Base-by-base conservation (phyloP, 345 rosid genomes). In the Luvunga scandens region DNA sequence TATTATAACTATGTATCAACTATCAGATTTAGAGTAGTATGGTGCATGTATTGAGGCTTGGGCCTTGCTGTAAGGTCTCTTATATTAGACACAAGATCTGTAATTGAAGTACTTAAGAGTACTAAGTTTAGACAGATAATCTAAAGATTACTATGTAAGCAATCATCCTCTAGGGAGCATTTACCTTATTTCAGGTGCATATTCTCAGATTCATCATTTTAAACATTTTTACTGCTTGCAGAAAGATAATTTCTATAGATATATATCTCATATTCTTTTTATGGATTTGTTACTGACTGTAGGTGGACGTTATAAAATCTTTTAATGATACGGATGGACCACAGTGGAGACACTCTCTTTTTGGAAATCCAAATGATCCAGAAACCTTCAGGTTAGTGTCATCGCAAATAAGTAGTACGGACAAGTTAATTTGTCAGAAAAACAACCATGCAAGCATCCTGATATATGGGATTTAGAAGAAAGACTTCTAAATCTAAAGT, bases 341-440 rank as follows among this genome's bases (percentile, higher is more conserved):
- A 45, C 98, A 91, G 80, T 93, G 99, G 98, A 92, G 87, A 84
- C 93, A 81, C 84, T 95, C 99, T 59, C 93, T 92, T 72, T 95
- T 95, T 84, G 98, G 98, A 82, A 95, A 95, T 85, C 99, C 99
- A 82, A 95, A 87, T 85, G 99, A 95, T 79, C 78, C 86, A 38
- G 99, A 95, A 79, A 95, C 99, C 81, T 90, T 89, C 90, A 93
- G 99, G 99, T 95, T 78, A 77, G 86, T 81, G 50, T 82, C 64
- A 68, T 57, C 59, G 4, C 48, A 69, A 25, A 14, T 69, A 21
- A 22, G 59, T 12, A 14, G 2, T 63, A 16, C 7, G 30, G 36
- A 16, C 19, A 30, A 30, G 31, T 63, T 63, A 13, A 12, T 30
- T 62, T 27, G 8, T 62, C 34, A 28, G 36, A 33, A 72, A 48